These are phyloP conservation scores for Dothideomycetes sp. DNA, from an alignment of 2,329 filamentous ascomycete species.

Conservation along the genomic window DNA sequence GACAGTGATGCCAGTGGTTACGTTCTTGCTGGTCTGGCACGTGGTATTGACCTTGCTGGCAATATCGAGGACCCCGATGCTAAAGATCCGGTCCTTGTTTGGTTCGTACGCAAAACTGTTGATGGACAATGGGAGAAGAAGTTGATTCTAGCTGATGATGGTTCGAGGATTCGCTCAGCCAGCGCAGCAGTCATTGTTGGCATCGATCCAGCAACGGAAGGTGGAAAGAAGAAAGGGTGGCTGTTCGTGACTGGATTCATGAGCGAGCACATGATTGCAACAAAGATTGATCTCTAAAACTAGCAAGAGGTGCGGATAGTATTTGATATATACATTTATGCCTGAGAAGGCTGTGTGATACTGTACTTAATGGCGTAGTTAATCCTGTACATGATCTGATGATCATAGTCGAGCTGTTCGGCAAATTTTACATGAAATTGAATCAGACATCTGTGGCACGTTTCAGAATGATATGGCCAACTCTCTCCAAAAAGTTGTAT, in stretches of 20 bases:
- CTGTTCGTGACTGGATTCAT: constrained; percentile 50
- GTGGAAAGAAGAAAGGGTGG: constrained; percentile 43
- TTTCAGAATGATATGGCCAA: no score
- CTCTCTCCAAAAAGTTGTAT: no score
- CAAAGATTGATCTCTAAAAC: constrained; percentile 41
- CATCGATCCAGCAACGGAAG: constrained; percentile 39
- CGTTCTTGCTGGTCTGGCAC: constrained; percentile 41
- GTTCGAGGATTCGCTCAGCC: constrained; percentile 39
- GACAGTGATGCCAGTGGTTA: constrained; percentile 46
- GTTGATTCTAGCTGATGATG: constrained; percentile 52
- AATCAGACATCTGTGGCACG: neutral
- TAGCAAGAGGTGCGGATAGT: no score
- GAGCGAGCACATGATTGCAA: constrained; percentile 41
- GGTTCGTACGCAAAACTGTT: constrained; percentile 26
- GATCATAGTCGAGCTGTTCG: no score
- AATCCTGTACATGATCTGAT: no score
- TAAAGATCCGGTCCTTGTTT: constrained; percentile 40
- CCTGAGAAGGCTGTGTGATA: no score
- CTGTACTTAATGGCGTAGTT: no score
- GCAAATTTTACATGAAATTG: no score
- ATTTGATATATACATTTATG: no score
- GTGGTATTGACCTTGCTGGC: constrained; percentile 30
- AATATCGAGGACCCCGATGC: constrained; percentile 32
- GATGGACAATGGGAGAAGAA: constrained; percentile 33
- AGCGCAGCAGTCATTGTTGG: constrained; percentile 47